These are phyloP conservation scores for Plasmodium blacklocki DNA, from an alignment of 169 alveolate genomes.

Conservation along the genomic window DNA sequence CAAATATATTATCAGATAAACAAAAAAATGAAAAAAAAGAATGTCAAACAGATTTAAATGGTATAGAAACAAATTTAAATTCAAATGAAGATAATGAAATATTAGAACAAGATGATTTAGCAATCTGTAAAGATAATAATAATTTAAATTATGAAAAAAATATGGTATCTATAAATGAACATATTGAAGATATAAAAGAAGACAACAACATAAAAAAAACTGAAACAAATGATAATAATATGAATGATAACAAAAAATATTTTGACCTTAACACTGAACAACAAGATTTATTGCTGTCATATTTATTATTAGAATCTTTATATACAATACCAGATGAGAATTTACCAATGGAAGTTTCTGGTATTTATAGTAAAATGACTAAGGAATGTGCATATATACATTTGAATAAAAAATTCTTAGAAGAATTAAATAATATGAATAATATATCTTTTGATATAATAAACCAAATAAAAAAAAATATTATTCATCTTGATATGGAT, in stretches of 20 bases:
- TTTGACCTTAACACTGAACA: conserved; percentile 41
- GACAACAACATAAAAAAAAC: not conserved
- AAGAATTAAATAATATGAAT: conserved; percentile 18
- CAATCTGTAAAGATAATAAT: not conserved
- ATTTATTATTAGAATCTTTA: conserved; percentile 69
- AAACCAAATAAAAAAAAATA: conserved; percentile 37
- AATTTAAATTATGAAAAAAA: not conserved
- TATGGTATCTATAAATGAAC: not conserved
- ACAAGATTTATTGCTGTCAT: conserved; percentile 64
- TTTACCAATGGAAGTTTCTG: conserved; percentile 80
- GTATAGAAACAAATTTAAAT: not conserved
- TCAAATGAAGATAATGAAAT: not conserved
- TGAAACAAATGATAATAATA: not conserved
- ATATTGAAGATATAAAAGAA: not conserved
- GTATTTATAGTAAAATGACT: conserved; percentile 76
- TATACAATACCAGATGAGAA: conserved; percentile 55
- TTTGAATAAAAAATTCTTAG: conserved; percentile 32
- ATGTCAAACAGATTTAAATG: not conserved
- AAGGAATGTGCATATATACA: conserved; percentile 60
- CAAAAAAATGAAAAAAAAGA: conserved; percentile 8
- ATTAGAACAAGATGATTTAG: not conserved
- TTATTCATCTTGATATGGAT: conserved; percentile 55
- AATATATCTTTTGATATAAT: conserved; percentile 12
- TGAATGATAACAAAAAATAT: not conserved
- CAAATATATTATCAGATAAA: not conserved